Conservation (phyloP, 257 asterid genomes). For the Misopates orontium region DNA sequence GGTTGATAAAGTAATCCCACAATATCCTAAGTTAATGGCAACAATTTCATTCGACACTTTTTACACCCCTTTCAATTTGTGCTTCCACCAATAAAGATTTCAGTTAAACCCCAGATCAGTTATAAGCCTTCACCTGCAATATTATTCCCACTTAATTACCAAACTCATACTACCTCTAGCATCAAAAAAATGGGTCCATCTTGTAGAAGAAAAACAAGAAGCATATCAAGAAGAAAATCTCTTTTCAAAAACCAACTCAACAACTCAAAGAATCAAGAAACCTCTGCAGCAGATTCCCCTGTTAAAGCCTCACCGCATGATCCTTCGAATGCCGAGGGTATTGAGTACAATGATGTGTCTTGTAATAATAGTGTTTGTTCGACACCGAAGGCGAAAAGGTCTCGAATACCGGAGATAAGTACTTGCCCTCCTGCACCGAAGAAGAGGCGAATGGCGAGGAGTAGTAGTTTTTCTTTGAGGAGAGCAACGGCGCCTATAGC, state of each 20-base stretch:
- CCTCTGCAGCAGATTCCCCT: slow-evolving; percentile 31
- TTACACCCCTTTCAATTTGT: slow-evolving; percentile 28
- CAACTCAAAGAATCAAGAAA: slow-evolving; percentile 15
- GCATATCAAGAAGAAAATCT: slow-evolving; percentile 32
- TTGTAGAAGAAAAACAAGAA: slow-evolving; percentile 36
- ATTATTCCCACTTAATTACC: slow-evolving; percentile 8
- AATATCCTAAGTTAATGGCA: slow-evolving; percentile 6
- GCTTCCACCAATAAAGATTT: slow-evolving; percentile 31
- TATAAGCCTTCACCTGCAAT: neutral
- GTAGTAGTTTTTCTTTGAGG: slow-evolving; percentile 32
- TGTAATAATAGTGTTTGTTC: slow-evolving; percentile 33
- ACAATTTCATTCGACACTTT: slow-evolving; percentile 30
- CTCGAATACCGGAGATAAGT: slow-evolving; percentile 57
- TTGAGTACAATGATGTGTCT: slow-evolving; percentile 14
- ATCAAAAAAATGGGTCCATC: slow-evolving; percentile 50
- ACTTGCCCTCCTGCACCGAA: slow-evolving; percentile 90
- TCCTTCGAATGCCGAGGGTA: slow-evolving; percentile 10
- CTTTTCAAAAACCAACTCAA: slow-evolving; percentile 22
- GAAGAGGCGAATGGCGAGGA: slow-evolving; percentile 42
- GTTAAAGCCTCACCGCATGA: slow-evolving; percentile 11
- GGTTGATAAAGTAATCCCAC: slow-evolving; percentile 26
- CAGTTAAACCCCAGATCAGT: slow-evolving; percentile 25
- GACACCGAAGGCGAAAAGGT: slow-evolving; percentile 65
- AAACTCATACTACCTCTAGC: neutral
- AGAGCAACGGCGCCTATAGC: slow-evolving; percentile 36